Evolutionary conservation across 768 basidiomycete species (phyloP), one percentile per base, ranked within the genome.

Genomic region (Pleurotus giganteus): DNA sequence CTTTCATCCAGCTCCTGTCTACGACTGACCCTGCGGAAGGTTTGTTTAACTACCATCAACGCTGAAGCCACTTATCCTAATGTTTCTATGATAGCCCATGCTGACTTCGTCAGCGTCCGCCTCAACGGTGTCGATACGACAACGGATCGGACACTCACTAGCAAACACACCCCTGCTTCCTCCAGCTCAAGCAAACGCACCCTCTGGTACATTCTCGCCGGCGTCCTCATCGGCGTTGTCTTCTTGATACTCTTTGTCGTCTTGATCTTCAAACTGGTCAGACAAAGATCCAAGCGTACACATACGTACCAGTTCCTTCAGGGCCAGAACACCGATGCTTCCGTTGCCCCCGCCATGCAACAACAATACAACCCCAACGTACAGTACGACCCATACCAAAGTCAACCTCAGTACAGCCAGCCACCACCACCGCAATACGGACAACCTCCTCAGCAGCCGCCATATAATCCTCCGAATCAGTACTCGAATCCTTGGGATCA

Each of bases 1-100:
- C 57, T 13, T 58, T 49, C 53, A 53, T 58, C 53, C 57, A 58
- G 27, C 34, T 58, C 34, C 53, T 58, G 7, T 43, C 53, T 6
- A 54, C 53, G 11, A 58, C 53, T 6, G 54, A 55, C 13, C 49
- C 34, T 37, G 12, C 12, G 13, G 49, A 51, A 34, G 49, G 49
- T 51, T 23, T 17, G 34, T 37, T 27, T 21, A n/a, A n/a, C n/a
- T n/a, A n/a, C n/a, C n/a, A n/a, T n/a, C 21, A 27, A 7, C 23
- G 7, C 32, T 23, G 21, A 34, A 15, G 2, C n/a, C 32, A n/a
- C 19, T 51, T 19, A 24, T 9, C 12, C n/a, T 6, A 12, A 51
- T 4, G 12, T 37, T 29, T 37, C 49, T 17, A 21, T 29, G 11
- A 12, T 17, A 51, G 49, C 31, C 8, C 49, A 51, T 26, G n/a